A percentile compares a stretch with the other conserved stretches of the same genome.
Evolutionary conservation across 768 basidiomycete genomes (phyloP).

Genomic region (Thelephora ganbajun): DNA sequence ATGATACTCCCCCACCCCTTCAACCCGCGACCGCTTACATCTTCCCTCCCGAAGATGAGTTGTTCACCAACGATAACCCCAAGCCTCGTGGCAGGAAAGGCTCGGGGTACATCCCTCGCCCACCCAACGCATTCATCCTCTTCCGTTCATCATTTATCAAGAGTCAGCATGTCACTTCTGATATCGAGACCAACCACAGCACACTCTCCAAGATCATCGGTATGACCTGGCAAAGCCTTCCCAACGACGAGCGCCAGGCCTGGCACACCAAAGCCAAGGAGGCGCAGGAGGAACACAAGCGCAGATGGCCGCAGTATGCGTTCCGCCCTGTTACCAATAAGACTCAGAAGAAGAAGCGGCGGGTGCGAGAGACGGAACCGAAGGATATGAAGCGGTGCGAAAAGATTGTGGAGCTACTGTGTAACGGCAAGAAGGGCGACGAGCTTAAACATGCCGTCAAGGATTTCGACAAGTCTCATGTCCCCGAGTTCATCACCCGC

Average conservation of each 20-base stretch:
- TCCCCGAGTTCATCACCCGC: conserved; percentile 52
- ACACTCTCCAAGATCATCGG: conserved; percentile 79
- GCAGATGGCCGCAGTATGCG: conserved; percentile 61
- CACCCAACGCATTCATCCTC: conserved; percentile 78
- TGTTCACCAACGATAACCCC: conserved; percentile 5
- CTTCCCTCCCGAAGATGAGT: conserved; percentile 36
- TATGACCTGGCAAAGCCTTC: conserved; percentile 68
- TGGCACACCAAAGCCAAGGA: conserved; percentile 70
- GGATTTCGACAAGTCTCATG: conserved; percentile 30
- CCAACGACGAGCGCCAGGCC: conserved; percentile 58
- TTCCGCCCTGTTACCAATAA: conserved; percentile 50
- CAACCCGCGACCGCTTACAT: conserved; percentile 31
- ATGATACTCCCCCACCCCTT: conserved; percentile 25
- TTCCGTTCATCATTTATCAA: conserved; percentile 79
- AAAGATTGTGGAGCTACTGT: conserved; percentile 51
- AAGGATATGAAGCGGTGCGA: conserved; percentile 51
- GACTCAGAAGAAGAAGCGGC: conserved; percentile 32
- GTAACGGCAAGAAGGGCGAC: conserved; percentile 24
- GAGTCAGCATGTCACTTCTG: conserved; percentile 60
- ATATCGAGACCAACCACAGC: conserved; percentile 71
- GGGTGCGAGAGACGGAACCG: conserved; percentile 46
- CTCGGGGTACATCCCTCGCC: conserved; percentile 68
- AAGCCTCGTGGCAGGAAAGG: conserved; percentile 37
- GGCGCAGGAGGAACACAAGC: conserved; percentile 61
- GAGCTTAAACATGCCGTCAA: conserved; percentile 21